Evolutionary conservation across 176 grass and related monocot species (phyloP), one percentile per base, ranked within the genome.

Genomic region (Coix lacrymajobi): DNA sequence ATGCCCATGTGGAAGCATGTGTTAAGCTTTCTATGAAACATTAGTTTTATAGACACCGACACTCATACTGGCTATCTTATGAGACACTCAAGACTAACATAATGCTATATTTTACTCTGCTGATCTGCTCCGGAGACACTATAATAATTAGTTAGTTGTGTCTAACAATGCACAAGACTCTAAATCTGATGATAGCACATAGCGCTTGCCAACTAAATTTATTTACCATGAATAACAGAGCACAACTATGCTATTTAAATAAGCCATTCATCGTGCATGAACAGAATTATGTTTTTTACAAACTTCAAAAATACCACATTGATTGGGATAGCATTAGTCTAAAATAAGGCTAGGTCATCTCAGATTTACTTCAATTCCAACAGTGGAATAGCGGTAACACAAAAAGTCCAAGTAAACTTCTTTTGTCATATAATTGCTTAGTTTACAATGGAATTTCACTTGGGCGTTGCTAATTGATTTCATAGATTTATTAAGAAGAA

Each of bases 1-100:
- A 78, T 46, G 20, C 64, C 51, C 48, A 78, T 38, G 66, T 79
- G 66, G 49, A 79, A 51, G 39, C 39, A 79, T 62, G 65, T 49
- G 22, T 38, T 38, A 30, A 64, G 41, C 37, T 28, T 63, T 15
- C 15, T 37, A 72, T 72, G 56, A 62, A 43, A 60, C 26, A 76
- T 30, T 45, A 28, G 15, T 69, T 19, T 49, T 49, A 49, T 76
- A 39, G 9, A 37, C 30, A 82, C 72, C 39, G 8, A 62, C 85
- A 82, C 62, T 20, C 39, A 81, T 28, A n/a, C 29, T 79, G 25
- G 45, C 16, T n/a, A n/a, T n/a, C n/a, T n/a, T 20, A 70, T 15
- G 29, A 68, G 38, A 29, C 26, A 69, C 11, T 79, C 29, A 68
- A 81, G 49, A 45, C 26, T 45, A 22, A 28, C 52, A 79, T 41